Evolutionary conservation across 768 basidiomycete genomes (phyloP).

Genomic region (Hortiboletus flavorubellus): DNA sequence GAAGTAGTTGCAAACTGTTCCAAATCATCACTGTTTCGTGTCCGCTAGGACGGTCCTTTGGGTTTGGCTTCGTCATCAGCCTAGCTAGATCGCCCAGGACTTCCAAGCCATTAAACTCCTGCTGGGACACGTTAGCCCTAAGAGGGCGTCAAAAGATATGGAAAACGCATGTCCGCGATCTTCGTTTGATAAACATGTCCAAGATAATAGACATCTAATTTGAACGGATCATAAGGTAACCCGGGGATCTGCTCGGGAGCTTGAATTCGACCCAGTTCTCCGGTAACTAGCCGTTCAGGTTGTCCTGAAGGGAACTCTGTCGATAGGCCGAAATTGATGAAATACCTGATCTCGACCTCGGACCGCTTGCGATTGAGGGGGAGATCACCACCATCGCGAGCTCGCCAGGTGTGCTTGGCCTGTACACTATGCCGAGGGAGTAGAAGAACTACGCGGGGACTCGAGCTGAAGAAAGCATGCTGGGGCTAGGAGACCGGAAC

Average conservation of each 20-base stretch:
- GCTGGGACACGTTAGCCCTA: not conserved
- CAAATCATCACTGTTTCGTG: too few relatives aligned
- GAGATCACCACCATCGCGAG: constrained; percentile 13
- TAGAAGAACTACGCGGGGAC: constrained; percentile 14
- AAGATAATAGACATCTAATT: constrained; percentile 28
- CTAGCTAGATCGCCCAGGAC: too few relatives aligned
- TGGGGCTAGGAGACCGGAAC: constrained; percentile 32
- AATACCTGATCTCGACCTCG: constrained; percentile 26
- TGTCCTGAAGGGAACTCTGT: constrained; percentile 18
- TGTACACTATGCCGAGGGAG: constrained; percentile 31
- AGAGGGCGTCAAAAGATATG: too few relatives aligned
- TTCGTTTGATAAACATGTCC: constrained; percentile 23
- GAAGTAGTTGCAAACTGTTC: too few relatives aligned
- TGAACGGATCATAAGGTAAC: constrained; percentile 29
- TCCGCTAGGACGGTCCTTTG: too few relatives aligned
- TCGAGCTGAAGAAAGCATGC: constrained; percentile 28
- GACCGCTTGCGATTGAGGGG: constrained; percentile 25
- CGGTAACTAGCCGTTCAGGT: not conserved
- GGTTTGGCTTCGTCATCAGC: too few relatives aligned
- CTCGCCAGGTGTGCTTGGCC: constrained; percentile 2
- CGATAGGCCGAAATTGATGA: constrained; percentile 38
- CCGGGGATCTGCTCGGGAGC: constrained; percentile 22
- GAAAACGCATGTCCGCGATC: constrained; percentile 12
- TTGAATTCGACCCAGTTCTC: not conserved
- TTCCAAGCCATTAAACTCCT: constrained; percentile 9